Evolutionary conservation across 2,329 filamentous ascomycete genomes (phyloP).

Genomic region (Cladophialophora bantiana): DNA sequence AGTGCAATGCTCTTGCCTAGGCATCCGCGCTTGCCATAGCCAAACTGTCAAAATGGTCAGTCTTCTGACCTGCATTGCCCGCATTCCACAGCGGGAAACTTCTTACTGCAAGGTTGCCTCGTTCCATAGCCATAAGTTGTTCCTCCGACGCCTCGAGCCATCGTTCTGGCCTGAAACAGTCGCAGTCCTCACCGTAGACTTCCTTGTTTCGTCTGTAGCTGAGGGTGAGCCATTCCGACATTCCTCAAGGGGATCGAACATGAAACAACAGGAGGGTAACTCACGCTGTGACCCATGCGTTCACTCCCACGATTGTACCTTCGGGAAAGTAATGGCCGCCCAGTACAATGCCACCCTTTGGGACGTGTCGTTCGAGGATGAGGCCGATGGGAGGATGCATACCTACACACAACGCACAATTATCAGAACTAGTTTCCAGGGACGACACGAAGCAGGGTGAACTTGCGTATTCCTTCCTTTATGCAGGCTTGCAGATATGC

Average conservation of each 20-base stretch:
- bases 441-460: not conserved
- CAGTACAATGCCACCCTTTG: conserved; percentile 32
- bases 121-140: conserved; percentile 59
- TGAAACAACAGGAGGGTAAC: not conserved
- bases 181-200: conserved; percentile 60
- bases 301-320: conserved; percentile 37
- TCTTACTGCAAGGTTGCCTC: conserved; percentile 26
- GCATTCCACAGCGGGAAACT: not conserved
- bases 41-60: conserved; percentile 49
- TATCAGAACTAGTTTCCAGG: conserved; percentile 1
- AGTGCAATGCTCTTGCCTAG: conserved; percentile 41
- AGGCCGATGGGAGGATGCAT: conserved; percentile 41
- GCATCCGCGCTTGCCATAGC: conserved; percentile 57
- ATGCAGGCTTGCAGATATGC: conserved; percentile 36
- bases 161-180: conserved; percentile 71
- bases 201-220: conserved; percentile 43
- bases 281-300: conserved; percentile 33
- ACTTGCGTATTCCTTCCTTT: conserved; percentile 36
- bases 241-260: not conserved
- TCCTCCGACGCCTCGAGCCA: conserved; percentile 64
- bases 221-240: not conserved
- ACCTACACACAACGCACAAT: conserved; percentile 11
- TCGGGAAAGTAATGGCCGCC: conserved; percentile 33
- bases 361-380: conserved; percentile 41
- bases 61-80: not conserved